Percentiles rank a stretch among this genome's conserved stretches.
Conservation (phyloP, 768 basidiomycete species). For the Lyophyllum shimeji region DNA sequence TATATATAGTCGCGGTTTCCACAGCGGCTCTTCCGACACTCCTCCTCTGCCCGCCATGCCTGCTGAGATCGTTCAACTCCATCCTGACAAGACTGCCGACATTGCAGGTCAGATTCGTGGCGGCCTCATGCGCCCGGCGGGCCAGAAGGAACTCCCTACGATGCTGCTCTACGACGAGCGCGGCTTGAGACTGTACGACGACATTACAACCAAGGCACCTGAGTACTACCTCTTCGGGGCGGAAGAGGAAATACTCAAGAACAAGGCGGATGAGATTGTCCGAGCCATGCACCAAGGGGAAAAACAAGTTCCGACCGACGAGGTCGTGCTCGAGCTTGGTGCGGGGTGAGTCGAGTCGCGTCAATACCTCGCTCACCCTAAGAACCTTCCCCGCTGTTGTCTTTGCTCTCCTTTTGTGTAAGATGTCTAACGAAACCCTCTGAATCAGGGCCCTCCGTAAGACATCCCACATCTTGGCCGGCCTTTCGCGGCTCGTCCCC, state of each 20-base stretch:
- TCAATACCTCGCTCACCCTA: not conserved
- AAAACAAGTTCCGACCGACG: slow-evolving; percentile 36
- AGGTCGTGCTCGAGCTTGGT: slow-evolving; percentile 85
- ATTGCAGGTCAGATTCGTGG: slow-evolving; percentile 46
- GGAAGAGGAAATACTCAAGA: slow-evolving; percentile 83
- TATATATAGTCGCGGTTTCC: slow-evolving; percentile 6
- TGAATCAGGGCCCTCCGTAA: slow-evolving; percentile 74
- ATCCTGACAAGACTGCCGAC: slow-evolving; percentile 33
- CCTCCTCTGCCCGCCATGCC: slow-evolving; percentile 29
- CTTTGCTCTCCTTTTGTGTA: not conserved
- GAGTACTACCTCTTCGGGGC: slow-evolving; percentile 92
- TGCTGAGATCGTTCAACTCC: slow-evolving; percentile 53
- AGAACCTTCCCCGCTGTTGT: not conserved
- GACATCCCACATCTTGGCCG: slow-evolving; percentile 79
- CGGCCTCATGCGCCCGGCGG: slow-evolving; percentile 54
- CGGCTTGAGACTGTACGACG: slow-evolving; percentile 85
- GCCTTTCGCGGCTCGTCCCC: slow-evolving; percentile 58
- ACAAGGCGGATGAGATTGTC: slow-evolving; percentile 73
- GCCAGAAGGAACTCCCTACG: slow-evolving; percentile 72
- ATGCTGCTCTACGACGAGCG: slow-evolving; percentile 83
- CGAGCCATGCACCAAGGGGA: slow-evolving; percentile 58
- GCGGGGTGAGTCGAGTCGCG: slow-evolving; percentile 67
- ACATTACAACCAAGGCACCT: slow-evolving; percentile 71
- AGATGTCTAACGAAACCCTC: not conserved
- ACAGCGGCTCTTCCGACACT: not conserved